Conservation (phyloP, 768 basidiomycete species). For the Phylloporus sp. region DNA sequence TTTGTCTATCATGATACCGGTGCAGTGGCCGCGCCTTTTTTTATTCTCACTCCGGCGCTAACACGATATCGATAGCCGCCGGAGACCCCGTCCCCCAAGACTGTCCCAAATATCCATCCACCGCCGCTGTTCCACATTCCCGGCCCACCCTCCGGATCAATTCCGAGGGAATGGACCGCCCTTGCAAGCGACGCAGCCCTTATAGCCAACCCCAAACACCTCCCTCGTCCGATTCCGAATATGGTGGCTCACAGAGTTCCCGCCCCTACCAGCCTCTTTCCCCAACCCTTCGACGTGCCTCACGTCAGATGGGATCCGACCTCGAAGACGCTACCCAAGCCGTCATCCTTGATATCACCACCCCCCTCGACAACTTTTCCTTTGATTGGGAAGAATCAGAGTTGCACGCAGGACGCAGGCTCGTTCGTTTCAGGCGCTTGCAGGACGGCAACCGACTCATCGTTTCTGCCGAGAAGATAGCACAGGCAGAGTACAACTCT, state of each 20-base stretch:
- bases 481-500: slow-evolving; percentile 66
- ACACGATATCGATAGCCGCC: slow-evolving; percentile 3
- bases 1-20: slow-evolving; percentile 60
- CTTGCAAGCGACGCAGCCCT: slow-evolving; percentile 37
- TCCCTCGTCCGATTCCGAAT: slow-evolving; percentile 39
- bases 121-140: slow-evolving; percentile 8
- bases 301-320: slow-evolving; percentile 24
- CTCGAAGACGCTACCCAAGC: slow-evolving; percentile 45
- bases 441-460: slow-evolving; percentile 75
- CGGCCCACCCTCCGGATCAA: slow-evolving; percentile 28
- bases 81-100: slow-evolving; percentile 1
- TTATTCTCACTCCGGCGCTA: background rate
- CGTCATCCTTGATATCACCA: slow-evolving; percentile 56
- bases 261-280: slow-evolving; percentile 5
- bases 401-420: slow-evolving; percentile 61
- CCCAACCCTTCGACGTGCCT: slow-evolving; percentile 21
- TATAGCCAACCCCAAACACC: slow-evolving; percentile 37
- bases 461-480: slow-evolving; percentile 71
- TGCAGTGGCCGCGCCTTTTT: slow-evolving; percentile 10
- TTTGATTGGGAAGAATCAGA: slow-evolving; percentile 63
- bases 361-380: slow-evolving; percentile 52
- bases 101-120: background rate
- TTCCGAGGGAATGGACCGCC: slow-evolving; percentile 19
- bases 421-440: slow-evolving; percentile 79
- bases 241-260: slow-evolving; percentile 26